Conservation (phyloP, 2,329 filamentous ascomycete species). For the Neonectria ditissima region DNA sequence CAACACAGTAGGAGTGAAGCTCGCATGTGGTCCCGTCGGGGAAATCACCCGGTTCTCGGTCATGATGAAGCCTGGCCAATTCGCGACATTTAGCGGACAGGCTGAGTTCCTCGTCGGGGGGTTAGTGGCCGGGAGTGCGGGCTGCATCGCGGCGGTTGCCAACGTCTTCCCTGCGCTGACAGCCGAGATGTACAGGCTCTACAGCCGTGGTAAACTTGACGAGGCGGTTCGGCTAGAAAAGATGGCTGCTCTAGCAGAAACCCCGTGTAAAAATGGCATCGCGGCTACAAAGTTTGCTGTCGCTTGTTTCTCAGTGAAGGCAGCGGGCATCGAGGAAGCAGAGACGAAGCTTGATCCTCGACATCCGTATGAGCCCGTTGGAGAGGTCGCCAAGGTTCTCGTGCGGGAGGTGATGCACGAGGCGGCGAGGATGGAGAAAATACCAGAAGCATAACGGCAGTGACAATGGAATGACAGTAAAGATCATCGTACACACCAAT, state of each 20-base stretch:
- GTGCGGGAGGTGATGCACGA: slow-evolving; percentile 55
- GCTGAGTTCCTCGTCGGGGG: slow-evolving; percentile 76
- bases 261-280: slow-evolving; percentile 74
- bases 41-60: slow-evolving; percentile 73
- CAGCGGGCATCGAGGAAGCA: slow-evolving; percentile 70
- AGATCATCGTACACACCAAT: too few species aligned
- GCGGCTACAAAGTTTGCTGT: slow-evolving; percentile 77
- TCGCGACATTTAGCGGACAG: slow-evolving; percentile 78
- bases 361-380: slow-evolving; percentile 68
- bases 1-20: slow-evolving; percentile 77
- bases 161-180: slow-evolving; percentile 71
- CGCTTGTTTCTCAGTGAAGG: slow-evolving; percentile 67
- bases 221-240: slow-evolving; percentile 72
- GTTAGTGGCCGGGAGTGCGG: slow-evolving; percentile 67
- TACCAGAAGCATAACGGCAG: slow-evolving; percentile 12
- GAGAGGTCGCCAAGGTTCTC: slow-evolving; percentile 56
- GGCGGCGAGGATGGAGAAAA: slow-evolving; percentile 57
- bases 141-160: slow-evolving; percentile 72
- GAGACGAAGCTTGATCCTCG: slow-evolving; percentile 69
- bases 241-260: slow-evolving; percentile 73
- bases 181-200: slow-evolving; percentile 71
- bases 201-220: slow-evolving; percentile 64
- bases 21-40: slow-evolving; percentile 78
- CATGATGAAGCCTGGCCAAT: slow-evolving; percentile 63
- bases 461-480: too few species aligned